Conservation (phyloP, 805 yeast genomes). For the Blastobotrys mokoenaii region DNA sequence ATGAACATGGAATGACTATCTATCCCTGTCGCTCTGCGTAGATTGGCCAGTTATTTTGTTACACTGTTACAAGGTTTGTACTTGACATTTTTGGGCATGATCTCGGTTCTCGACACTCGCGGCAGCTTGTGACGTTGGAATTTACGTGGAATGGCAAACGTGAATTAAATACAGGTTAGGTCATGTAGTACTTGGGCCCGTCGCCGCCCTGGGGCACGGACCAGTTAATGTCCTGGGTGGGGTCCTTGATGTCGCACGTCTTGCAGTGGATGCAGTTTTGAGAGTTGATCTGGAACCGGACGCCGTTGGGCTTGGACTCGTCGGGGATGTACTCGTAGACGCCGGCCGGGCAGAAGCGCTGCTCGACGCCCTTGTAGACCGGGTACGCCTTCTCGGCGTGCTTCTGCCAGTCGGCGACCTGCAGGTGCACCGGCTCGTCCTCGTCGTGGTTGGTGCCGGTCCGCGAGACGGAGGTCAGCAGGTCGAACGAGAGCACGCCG, state of each 20-base stretch:
- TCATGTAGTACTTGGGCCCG: slow-evolving; percentile 92
- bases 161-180: slow-evolving; percentile 31
- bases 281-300: slow-evolving; percentile 84
- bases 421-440: slow-evolving; percentile 82
- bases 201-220: slow-evolving; percentile 98
- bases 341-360: slow-evolving; percentile 95
- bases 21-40: too few species aligned
- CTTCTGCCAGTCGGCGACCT: slow-evolving; percentile 38
- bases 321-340: slow-evolving; percentile 90
- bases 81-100: too few species aligned
- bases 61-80: too few species aligned
- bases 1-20: too few species aligned
- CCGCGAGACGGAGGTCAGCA: slow-evolving; percentile 88
- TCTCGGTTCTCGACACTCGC: too few species aligned
- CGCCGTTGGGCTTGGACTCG: slow-evolving; percentile 47
- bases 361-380: slow-evolving; percentile 77
- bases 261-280: slow-evolving; percentile 98
- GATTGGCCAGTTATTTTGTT: too few species aligned
- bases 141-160: too few species aligned
- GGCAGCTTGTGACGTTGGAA: too few species aligned
- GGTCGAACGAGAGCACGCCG: slow-evolving; percentile 83
- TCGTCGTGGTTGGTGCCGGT: slow-evolving; percentile 96
- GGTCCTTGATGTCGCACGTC: slow-evolving; percentile 96
- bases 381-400: slow-evolving; percentile 70
- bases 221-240: slow-evolving; percentile 92